phyloP scores from a whole-genome alignment of 2,329 filamentous ascomycete genomes.

The Diplodia intermedia region DNA sequence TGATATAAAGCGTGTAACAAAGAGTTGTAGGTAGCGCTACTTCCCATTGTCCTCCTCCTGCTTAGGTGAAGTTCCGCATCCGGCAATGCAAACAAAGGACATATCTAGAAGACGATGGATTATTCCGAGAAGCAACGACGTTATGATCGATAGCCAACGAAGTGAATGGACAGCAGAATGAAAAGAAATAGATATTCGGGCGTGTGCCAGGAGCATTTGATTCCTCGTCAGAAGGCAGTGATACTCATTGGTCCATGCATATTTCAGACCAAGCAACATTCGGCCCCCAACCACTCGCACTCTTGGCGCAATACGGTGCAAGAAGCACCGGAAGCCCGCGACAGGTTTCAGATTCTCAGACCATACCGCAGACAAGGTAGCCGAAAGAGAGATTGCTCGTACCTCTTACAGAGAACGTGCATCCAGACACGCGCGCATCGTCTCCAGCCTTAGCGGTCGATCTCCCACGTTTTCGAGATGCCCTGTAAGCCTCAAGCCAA shows the following conservation, averaged over 20 bases:
- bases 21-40: not conserved
- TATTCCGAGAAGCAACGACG: not conserved
- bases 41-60: not conserved
- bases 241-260: not conserved
- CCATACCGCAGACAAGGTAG: not conserved
- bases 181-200: not conserved
- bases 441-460: not conserved
- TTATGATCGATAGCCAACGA: not conserved
- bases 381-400: not conserved
- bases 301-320: not conserved
- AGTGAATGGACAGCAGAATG: not conserved
- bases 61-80: not conserved
- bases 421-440: not conserved
- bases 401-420: not conserved
- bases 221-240: not conserved
- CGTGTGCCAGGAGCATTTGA: not conserved
- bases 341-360: too few relatives aligned
- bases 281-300: not conserved
- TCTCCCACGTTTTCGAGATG: not conserved
- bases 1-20: not conserved
- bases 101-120: not conserved
- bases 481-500: not conserved
- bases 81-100: not conserved
- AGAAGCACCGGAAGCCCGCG: not conserved
- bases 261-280: not conserved